Evolutionary conservation across 345 rosid species (phyloP), one percentile per base, ranked within the genome.

Genomic region (Moringa oleifera): DNA sequence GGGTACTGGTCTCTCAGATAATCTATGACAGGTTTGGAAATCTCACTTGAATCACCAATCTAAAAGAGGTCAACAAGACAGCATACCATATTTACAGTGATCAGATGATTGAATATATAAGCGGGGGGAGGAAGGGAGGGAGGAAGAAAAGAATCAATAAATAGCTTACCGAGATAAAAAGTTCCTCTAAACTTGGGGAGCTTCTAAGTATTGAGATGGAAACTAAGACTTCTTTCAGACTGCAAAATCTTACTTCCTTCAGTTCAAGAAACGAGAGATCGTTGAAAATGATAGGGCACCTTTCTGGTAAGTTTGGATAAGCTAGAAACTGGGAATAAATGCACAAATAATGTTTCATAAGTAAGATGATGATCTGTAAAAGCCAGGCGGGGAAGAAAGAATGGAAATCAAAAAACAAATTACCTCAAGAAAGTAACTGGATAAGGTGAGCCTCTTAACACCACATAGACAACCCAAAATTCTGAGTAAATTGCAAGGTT

Each of bases 381-480:
- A 28, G 3, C 33, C 8, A 8, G 33, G 33, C 3, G 8, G 8
- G 33, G 49, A 6, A 9, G 18, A 57, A 57, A 41, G 0, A 57
- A 20, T 9, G n/a, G 23, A 57, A 36, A 13, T 7, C 0, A 31
- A 59, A 19, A 37, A 4, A 33, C 37, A 24, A 20, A 37, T 61
- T 69, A 69, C 78, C 78, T 74, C 62, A 17, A 75, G 69, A 75
- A 75, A 75, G 51, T 52, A 28, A 59, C 70, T 24, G 25, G 68
- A 64, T 17, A 75, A 61, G 18, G 60, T 47, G 23, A 75, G 76
- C 65, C 53, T 75, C 59, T 58, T 46, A 11, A 71, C 11, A 60
- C 68, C 61, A 61, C 50, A 23, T 8, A 75, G 55, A 61, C 53
- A 37, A 25, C 64, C 67, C 41, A 75, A 64, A 58, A 75, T 66